Evolutionary conservation across 2,329 filamentous ascomycete species (phyloP).

Genomic region (Aspergillus tamarii): DNA sequence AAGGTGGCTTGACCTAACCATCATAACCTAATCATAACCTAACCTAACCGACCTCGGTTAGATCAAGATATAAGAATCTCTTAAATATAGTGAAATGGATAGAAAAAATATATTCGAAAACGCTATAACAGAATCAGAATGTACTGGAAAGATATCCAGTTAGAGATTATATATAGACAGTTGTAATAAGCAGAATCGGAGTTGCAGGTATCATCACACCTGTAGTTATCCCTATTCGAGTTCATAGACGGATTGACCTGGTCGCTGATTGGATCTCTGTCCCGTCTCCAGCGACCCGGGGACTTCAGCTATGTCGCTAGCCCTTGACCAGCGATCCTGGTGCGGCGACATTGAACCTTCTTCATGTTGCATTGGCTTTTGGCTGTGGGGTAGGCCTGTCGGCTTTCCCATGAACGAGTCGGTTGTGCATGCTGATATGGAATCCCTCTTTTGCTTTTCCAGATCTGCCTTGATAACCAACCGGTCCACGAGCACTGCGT

Average conservation of each 20-base stretch:
- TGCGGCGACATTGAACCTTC: not conserved
- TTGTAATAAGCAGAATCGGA: too few relatives aligned
- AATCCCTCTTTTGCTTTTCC: not conserved
- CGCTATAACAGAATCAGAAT: too few relatives aligned
- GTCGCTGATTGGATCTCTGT: not conserved
- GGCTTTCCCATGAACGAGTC: not conserved
- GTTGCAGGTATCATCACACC: too few relatives aligned
- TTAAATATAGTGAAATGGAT: too few relatives aligned
- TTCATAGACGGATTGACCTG: not conserved
- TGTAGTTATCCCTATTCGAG: not conserved
- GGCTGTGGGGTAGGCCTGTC: not conserved
- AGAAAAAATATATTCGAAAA: too few relatives aligned
- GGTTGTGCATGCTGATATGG: not conserved
- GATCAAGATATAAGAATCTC: too few relatives aligned
- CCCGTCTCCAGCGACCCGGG: not conserved
- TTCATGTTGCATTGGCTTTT: too few relatives aligned
- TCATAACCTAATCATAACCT: too few relatives aligned
- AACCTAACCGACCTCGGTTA: too few relatives aligned
- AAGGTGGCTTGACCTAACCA: too few relatives aligned
- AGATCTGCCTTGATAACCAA: conserved; percentile 57
- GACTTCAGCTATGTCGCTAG: not conserved
- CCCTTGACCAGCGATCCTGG: not conserved
- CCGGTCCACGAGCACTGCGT: conserved; percentile 69
- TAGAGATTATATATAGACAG: too few relatives aligned
- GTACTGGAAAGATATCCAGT: too few relatives aligned